Base-by-base conservation (phyloP, 1,139 yeast genomes). In the Candida sp. region DNA sequence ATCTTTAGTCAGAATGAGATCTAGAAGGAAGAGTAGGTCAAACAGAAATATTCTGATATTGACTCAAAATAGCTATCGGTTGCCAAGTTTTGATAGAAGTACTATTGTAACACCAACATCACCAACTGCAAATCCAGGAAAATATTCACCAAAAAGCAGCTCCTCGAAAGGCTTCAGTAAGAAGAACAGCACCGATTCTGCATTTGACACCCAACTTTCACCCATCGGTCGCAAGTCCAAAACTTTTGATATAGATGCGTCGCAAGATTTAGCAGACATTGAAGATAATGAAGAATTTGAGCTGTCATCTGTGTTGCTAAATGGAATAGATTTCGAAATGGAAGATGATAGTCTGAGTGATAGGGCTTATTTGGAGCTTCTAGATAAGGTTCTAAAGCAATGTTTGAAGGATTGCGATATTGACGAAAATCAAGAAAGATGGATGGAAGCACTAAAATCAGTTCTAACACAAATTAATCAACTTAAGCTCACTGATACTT, bases 1-100 rank as follows among this genome's bases (percentile, higher is more conserved):
- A 0, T 81, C 87, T 0, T 61, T 84, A 35, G 75, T 80, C 47
- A 68, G 90, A 60, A 81, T 83, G 74, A 72, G 79, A 48, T 77
- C 79, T 33, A 66, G 87, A 47, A 63, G 87, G 45, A 75, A 75
- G 54, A 79, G 82, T 45, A 79, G 75, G 52, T 73, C 79, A 32
- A 65, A 70, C 5, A 49, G 64, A 39, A 65, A 64, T 43, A 56
- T 63, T 4, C 67, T 59, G 62, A 56, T 61, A 25, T 52, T 61
- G 36, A 56, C 66, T 2, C 63, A 61, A 32, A 58, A 49, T 36
- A 57, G 54, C 39, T 48, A 53, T 32, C 52, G 59, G 40, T 43
- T 64, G 12, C 64, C 67, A 1, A 57, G 60, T 43, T 42, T 54
- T 35, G 68, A 62, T 19, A 42, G 41, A 19, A 23, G 23, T 21